Evolutionary conservation across 345 rosid genomes (phyloP).

Genomic region (Arabis hirsuta): DNA sequence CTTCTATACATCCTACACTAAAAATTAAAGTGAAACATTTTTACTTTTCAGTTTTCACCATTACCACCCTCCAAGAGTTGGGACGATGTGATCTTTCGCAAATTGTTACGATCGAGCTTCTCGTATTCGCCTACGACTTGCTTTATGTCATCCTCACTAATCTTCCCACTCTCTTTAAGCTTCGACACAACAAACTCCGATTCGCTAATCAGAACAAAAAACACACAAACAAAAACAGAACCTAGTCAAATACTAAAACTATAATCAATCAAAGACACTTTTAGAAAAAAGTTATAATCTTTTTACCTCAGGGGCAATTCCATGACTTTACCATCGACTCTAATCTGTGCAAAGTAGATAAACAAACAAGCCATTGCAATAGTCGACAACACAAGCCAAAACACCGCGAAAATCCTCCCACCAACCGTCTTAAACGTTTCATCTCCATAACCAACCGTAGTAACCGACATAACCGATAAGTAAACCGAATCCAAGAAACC

Average conservation of each 20-base stretch:
- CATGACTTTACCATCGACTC: constrained; percentile 13
- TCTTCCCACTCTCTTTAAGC: constrained; percentile 78
- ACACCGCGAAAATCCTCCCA: constrained; percentile 57
- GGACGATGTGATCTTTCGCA: constrained; percentile 61
- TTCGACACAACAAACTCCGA: constrained; percentile 72
- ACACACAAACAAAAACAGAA: neutral
- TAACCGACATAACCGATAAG: constrained; percentile 62
- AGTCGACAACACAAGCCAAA: constrained; percentile 57
- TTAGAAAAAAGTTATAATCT: neutral
- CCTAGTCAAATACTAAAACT: neutral
- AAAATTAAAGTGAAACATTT: neutral
- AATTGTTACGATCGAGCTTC: constrained; percentile 65
- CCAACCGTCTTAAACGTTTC: constrained; percentile 48
- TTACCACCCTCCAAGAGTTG: constrained; percentile 43
- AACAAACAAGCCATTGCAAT: constrained; percentile 61
- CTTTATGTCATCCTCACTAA: constrained; percentile 61
- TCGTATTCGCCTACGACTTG: constrained; percentile 62
- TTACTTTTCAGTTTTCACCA: neutral
- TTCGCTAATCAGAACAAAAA: constrained; percentile 47
- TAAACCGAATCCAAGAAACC: constrained; percentile 58
- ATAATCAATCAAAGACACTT: too few species aligned
- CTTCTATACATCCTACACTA: constrained; percentile 3
- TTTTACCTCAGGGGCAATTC: constrained; percentile 48
- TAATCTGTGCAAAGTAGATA: constrained; percentile 47
- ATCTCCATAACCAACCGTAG: constrained; percentile 70